These are phyloP conservation scores for Cylindrodendrum hubeiense DNA, from an alignment of 2,329 filamentous ascomycete species.

Conservation along the genomic window DNA sequence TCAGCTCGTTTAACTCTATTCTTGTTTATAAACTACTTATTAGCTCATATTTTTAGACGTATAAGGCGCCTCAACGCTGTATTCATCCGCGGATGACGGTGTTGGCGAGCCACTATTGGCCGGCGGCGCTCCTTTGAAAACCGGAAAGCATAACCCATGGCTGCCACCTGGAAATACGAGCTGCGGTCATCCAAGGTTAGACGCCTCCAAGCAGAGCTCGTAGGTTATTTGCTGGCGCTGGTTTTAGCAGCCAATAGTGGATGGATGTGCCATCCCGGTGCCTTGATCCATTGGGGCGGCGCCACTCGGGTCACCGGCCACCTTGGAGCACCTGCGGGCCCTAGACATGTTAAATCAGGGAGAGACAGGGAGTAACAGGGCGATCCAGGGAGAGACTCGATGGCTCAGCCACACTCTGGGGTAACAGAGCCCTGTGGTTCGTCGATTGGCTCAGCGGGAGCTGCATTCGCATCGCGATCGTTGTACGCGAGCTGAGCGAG, in stretches of 20 bases:
- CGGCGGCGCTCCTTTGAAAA: background rate
- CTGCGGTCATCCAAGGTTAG: background rate
- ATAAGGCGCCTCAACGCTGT: background rate
- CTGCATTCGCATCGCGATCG: background rate
- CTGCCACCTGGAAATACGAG: constrained; percentile 1
- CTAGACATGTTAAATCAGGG: background rate
- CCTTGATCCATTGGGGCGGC: background rate
- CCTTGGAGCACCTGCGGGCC: background rate
- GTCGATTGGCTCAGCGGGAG: background rate
- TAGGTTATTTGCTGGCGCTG: background rate
- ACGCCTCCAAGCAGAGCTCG: background rate
- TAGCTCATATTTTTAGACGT: constrained; percentile 1
- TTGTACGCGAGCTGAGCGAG: background rate
- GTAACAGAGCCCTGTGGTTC: background rate
- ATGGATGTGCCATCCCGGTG: background rate
- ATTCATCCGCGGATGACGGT: background rate
- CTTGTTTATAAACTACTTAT: background rate
- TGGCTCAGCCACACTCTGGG: background rate
- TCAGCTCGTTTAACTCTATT: too few relatives aligned
- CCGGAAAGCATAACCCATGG: constrained; percentile 1
- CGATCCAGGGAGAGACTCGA: background rate
- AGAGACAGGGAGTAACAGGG: too few relatives aligned
- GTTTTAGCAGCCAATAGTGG: background rate
- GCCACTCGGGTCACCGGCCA: background rate
- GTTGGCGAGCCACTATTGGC: background rate